Base-by-base conservation (phyloP, 164 flowering plant genomes). In the Malania oleifera region DNA sequence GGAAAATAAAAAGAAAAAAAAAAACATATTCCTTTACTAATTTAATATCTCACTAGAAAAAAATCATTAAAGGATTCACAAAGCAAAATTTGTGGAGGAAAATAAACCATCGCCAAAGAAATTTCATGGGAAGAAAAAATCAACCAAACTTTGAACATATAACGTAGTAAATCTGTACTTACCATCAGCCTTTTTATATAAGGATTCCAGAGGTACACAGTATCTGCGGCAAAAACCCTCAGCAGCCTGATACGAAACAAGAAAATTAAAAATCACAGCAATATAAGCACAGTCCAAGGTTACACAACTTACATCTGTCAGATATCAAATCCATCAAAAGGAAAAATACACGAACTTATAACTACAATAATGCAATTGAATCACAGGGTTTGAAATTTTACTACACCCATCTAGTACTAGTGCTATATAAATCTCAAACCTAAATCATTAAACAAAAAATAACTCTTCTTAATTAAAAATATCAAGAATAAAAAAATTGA, bases 171-270 rank as follows among this genome's bases (percentile, higher is more conserved):
- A 31, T 26, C 39, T 23, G 14, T 11, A 70, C 81, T 75, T 64
- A 93, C 98, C 98, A 74, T 86, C 98, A 51, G 49, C 65, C 70
- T 77, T 84, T 54, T 58, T 74, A 61, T 68, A 84, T 67, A 93
- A 49, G 31, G 80, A 65, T 28, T 77, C 82, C 60, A 80, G 23
- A 37, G 85, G 62, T 26, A 80, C 74, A 59, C 70, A 66, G 59
- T 83, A 75, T 75, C 79, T 83, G 50, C 92, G 98, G 75, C 95
- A 87, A 66, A 93, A 93, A 13, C 98, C 98, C 66, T 90, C 98
- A 64, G 82, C 86, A 62, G 98, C 97, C 98, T 93, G 82, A 60
- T 26, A 70, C 59, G 20, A 50, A 51, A 46, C 4, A 31, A 9
- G 14, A 35, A 46, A 57, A n/a, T 27, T 19, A 34, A 34, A 41